phyloP scores from a whole-genome alignment of 169 alveolate genomes.

The Eimeria acervulina region DNA sequence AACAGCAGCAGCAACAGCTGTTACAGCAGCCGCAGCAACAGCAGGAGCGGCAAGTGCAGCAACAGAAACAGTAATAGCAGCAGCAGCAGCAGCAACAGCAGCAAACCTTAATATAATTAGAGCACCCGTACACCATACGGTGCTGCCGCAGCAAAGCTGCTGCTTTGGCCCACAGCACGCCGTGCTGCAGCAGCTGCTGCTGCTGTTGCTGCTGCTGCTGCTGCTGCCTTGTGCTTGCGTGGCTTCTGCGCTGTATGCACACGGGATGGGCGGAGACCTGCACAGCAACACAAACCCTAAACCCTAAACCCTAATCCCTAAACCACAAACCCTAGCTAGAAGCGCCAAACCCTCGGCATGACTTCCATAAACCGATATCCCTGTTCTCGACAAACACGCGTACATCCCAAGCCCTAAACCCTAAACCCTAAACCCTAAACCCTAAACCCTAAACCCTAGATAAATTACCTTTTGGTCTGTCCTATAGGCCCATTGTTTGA shows the following conservation, averaged over 20 bases:
- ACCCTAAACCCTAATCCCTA: conserved; percentile 20
- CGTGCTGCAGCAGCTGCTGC: conserved; percentile 30
- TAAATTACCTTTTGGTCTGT: conserved; percentile 47
- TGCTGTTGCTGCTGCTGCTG: conserved; percentile 20
- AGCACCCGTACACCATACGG: neutral
- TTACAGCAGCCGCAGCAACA: too few relatives aligned
- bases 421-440: conserved; percentile 59
- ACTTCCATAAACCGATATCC: too few relatives aligned
- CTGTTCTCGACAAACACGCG: neutral
- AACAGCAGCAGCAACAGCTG: too few relatives aligned
- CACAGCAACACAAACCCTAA: too few relatives aligned
- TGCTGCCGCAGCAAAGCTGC: conserved; percentile 50
- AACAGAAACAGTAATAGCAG: too few relatives aligned
- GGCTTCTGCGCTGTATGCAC: conserved; percentile 26
- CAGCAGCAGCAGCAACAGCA: too few relatives aligned
- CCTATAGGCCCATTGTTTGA: conserved; percentile 72
- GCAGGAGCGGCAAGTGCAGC: too few relatives aligned
- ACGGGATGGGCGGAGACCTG: neutral
- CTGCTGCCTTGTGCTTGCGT: neutral
- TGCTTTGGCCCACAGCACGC: conserved; percentile 19
- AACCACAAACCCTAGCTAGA: conserved; percentile 26
- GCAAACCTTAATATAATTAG: neutral
- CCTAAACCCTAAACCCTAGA: conserved; percentile 14
- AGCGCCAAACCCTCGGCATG: conserved; percentile 14
- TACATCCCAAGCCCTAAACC: conserved; percentile 8